Evolutionary conservation across 768 basidiomycete genomes (phyloP).

Genomic region (Leucosporidium creatinivorum): DNA sequence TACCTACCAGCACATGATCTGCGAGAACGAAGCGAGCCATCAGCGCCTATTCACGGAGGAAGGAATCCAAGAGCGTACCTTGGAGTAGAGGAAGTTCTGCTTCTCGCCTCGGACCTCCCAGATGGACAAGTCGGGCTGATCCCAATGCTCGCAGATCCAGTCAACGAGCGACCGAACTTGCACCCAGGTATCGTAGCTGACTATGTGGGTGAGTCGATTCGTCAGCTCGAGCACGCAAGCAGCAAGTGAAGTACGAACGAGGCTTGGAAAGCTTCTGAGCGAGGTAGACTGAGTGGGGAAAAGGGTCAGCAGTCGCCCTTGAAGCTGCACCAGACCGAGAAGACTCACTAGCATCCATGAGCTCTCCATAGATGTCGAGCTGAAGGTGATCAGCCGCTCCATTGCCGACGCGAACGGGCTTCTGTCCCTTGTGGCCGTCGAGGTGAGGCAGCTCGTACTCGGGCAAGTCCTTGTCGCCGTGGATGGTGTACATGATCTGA

Average conservation of each 20-base stretch:
- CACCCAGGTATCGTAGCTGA: conserved; percentile 20
- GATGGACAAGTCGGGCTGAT: conserved; percentile 80
- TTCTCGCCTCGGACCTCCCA: conserved; percentile 80
- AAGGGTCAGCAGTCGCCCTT: not conserved
- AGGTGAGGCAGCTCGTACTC: conserved; percentile 75
- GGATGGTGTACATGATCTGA: conserved; percentile 92
- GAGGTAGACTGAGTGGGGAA: conserved; percentile 94
- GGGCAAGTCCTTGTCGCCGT: conserved; percentile 66
- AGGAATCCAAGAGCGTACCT: not conserved
- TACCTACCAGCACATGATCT: conserved; percentile 80
- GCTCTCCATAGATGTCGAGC: conserved; percentile 85
- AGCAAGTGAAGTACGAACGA: conserved; percentile 1
- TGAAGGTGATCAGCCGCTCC: conserved; percentile 92
- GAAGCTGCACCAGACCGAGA: not conserved
- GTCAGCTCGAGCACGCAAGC: not conserved
- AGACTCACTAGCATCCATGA: conserved; percentile 54
- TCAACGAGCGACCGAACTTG: conserved; percentile 42
- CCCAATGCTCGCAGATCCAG: conserved; percentile 53
- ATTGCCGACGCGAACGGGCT: conserved; percentile 66
- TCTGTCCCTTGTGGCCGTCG: conserved; percentile 50
- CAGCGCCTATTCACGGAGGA: no score
- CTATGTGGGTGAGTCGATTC: not conserved
- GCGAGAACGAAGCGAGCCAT: not conserved
- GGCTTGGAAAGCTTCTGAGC: conserved; percentile 65
- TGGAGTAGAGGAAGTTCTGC: conserved; percentile 31